These are phyloP conservation scores for Pezicula rhizophila DNA, from an alignment of 2,329 filamentous ascomycete species.

Conservation along the genomic window DNA sequence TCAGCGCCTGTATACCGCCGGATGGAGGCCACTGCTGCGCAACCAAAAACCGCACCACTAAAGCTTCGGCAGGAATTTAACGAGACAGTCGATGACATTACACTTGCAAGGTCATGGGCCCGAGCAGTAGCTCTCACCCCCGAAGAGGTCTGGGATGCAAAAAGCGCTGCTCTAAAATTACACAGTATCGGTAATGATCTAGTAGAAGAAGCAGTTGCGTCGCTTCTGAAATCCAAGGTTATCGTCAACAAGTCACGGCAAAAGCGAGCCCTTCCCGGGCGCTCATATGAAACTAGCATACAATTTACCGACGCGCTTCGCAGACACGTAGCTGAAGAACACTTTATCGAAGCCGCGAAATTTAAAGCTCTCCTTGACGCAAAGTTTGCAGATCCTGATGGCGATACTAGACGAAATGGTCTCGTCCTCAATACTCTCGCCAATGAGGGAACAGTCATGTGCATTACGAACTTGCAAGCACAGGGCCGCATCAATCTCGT, in stretches of 20 bases:
- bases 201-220: slow-evolving; percentile 15
- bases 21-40: slow-evolving; percentile 32
- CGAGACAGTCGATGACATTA: slow-evolving; percentile 27
- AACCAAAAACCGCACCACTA: slow-evolving; percentile 36
- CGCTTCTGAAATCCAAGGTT: slow-evolving; percentile 19
- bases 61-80: neutral
- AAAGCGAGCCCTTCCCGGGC: slow-evolving; percentile 46
- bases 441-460: slow-evolving; percentile 61
- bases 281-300: slow-evolving; percentile 58
- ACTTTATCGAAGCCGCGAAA: slow-evolving; percentile 50
- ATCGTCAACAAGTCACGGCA: slow-evolving; percentile 52
- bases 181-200: slow-evolving; percentile 4
- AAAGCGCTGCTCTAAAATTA: slow-evolving; percentile 45
- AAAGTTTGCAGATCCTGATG: slow-evolving; percentile 35
- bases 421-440: slow-evolving; percentile 48
- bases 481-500: slow-evolving; percentile 48
- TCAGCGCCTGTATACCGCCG: slow-evolving; percentile 38
- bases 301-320: slow-evolving; percentile 50
- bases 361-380: slow-evolving; percentile 57
- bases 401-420: slow-evolving; percentile 4
- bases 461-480: slow-evolving; percentile 59
- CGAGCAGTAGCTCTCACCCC: slow-evolving; percentile 52
- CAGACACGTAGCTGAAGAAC: slow-evolving; percentile 47
- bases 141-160: slow-evolving; percentile 40
- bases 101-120: slow-evolving; percentile 52